phyloP scores from a whole-genome alignment of 2,329 filamentous ascomycete genomes.

The Ustulina deusta region DNA sequence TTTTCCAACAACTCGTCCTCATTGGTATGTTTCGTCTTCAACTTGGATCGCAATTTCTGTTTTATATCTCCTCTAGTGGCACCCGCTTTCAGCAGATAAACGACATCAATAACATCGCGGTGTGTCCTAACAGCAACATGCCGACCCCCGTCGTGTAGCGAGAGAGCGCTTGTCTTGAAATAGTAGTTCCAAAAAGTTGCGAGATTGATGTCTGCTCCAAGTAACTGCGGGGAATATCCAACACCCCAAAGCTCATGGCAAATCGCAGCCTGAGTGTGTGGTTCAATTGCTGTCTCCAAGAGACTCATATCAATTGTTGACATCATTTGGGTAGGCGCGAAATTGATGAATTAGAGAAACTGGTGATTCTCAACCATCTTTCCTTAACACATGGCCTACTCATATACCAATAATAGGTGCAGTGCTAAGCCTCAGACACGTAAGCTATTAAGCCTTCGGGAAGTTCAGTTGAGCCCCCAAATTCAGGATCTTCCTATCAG shows the following conservation, averaged over 20 bases:
- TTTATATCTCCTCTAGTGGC: slow-evolving; percentile 6
- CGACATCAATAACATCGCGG: slow-evolving; percentile 10
- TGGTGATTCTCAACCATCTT: background rate
- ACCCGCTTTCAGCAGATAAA: slow-evolving; percentile 10
- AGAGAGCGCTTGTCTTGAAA: slow-evolving; percentile 9
- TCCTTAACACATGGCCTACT: background rate
- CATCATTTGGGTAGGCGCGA: background rate
- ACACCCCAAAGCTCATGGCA: slow-evolving; percentile 12
- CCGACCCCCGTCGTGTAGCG: slow-evolving; percentile 3
- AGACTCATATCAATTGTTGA: slow-evolving; percentile 18
- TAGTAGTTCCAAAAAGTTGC: slow-evolving; percentile 19
- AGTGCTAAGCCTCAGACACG: slow-evolving; percentile 9
- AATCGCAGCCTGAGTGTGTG: slow-evolving; percentile 7
- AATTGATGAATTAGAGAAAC: background rate
- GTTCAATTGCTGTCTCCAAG: slow-evolving; percentile 15
- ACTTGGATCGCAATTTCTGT: slow-evolving; percentile 7
- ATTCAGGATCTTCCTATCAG: background rate
- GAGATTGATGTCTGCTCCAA: background rate
- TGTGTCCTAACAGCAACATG: slow-evolving; percentile 16
- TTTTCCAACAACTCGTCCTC: slow-evolving; percentile 27
- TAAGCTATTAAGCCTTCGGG: background rate
- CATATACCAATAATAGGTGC: slow-evolving; percentile 5
- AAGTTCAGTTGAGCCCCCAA: background rate
- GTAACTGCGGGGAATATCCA: background rate
- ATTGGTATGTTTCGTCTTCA: slow-evolving; percentile 2